Base-by-base conservation (phyloP, 2,329 filamentous ascomycete genomes). In the Botrytis paeoniae region DNA sequence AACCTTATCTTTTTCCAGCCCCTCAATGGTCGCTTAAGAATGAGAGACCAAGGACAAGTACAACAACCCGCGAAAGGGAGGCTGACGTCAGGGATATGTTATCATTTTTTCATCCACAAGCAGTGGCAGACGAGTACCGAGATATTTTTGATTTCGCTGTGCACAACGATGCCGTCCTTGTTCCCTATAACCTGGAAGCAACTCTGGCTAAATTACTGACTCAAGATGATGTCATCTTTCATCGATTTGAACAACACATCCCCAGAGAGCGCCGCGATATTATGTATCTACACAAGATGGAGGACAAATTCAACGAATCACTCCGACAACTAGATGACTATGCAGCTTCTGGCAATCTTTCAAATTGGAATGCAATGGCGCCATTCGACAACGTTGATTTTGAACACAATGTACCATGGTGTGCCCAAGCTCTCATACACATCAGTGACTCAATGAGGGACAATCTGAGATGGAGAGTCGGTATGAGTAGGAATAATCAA, bases 21-120 rank as follows among this genome's bases (percentile, higher is more conserved):
- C 75, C 75, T 14, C 61, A 73, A 69, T 80, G 79, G 78, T 70
- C 75, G 45, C 74, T 80, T 35, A 75, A 74, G 63, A 80, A 80
- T 59, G 72, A 75, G 51, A 66, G 51, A 29, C 63, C 32, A 20
- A 69, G 65, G 18, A 57, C 35, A 63, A 48, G 43, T 54, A 32
- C 43, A 51, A n/a, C n/a, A 32, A 25, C 65, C 25, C 65, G 71
- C 35, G 68, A 73, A 39, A 75, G 79, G 45, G 72, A 76, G 66
- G 65, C 64, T 20, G 66, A 59, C 25, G 75, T 80, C 43, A 77
- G 77, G 18, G 77, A 80, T 68, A 79, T 80, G 39, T 75, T 80
- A 77, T 78, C 77, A 12, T 76, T 78, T 37, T 74, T 80, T 29
- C 77, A 78, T 25, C 69, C 73, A 16, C 32, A 76, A 10, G 32